These are phyloP conservation scores for Rubia peregrina DNA, from an alignment of 305 asterid species.

Conservation along the genomic window DNA sequence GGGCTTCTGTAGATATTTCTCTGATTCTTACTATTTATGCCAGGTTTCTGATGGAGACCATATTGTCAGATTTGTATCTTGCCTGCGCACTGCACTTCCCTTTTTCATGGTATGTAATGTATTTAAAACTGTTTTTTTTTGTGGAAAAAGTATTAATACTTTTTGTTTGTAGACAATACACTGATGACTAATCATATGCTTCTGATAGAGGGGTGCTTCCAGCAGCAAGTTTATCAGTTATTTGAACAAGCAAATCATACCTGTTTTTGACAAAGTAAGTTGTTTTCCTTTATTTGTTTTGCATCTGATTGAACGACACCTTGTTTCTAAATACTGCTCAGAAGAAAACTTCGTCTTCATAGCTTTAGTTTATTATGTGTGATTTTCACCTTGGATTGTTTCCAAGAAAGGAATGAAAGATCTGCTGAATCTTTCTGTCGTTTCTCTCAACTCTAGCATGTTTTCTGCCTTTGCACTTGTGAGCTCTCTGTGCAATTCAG, in stretches of 20 bases:
- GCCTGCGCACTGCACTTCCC: slow-evolving; percentile 70
- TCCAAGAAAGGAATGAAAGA: slow-evolving; percentile 1
- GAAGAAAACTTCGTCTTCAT: neutral
- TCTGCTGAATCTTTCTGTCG: neutral
- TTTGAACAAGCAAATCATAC: slow-evolving; percentile 73
- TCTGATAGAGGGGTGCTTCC: slow-evolving; percentile 77
- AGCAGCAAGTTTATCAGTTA: slow-evolving; percentile 78
- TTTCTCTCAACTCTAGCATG: neutral
- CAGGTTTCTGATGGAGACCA: slow-evolving; percentile 92
- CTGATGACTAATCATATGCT: slow-evolving; percentile 16
- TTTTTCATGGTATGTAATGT: slow-evolving; percentile 49
- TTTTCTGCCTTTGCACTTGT: neutral
- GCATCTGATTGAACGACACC: neutral
- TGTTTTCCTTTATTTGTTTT: neutral
- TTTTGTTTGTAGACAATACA: neutral
- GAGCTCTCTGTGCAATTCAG: neutral
- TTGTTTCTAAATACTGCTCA: neutral
- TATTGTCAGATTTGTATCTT: slow-evolving; percentile 62
- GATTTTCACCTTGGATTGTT: neutral
- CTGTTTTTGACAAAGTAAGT: slow-evolving; percentile 86
- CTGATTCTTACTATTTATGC: slow-evolving; percentile 10
- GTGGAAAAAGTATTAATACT: neutral
- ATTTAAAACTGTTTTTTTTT: too few relatives aligned
- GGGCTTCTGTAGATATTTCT: neutral
- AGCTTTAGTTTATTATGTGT: neutral